Conservation (phyloP, 345 rosid species). For the Psidium guajava region DNA sequence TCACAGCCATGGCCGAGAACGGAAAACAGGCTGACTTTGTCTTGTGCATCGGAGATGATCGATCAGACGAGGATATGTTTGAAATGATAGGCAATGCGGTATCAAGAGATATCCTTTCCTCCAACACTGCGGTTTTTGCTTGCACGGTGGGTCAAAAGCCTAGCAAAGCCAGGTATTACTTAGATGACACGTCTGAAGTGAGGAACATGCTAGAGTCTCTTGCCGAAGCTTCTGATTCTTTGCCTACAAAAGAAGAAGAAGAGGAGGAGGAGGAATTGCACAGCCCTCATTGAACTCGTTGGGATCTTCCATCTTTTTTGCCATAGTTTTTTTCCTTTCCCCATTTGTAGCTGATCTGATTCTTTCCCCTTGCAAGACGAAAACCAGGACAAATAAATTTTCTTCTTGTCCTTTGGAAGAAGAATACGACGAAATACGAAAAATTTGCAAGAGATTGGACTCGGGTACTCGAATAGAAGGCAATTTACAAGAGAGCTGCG, state of each 20-base stretch:
- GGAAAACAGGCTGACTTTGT: conserved; percentile 43
- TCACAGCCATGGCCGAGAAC: conserved; percentile 25
- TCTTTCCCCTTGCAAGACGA: background rate
- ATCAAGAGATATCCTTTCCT: conserved; percentile 14
- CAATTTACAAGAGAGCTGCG: background rate
- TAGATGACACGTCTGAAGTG: conserved; percentile 38
- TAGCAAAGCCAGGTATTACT: conserved; percentile 46
- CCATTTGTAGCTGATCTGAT: background rate
- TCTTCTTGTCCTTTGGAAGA: background rate
- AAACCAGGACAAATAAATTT: background rate
- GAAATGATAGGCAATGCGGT: conserved; percentile 28
- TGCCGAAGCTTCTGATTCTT: conserved; percentile 13
- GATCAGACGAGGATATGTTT: conserved; percentile 62
- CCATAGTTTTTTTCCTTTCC: background rate
- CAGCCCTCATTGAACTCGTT: background rate
- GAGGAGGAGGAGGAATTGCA: background rate
- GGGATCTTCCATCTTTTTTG: background rate
- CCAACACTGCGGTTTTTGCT: conserved; percentile 28
- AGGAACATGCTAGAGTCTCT: conserved; percentile 36
- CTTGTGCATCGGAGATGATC: conserved; percentile 52
- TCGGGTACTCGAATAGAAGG: background rate
- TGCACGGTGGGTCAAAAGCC: conserved; percentile 55
- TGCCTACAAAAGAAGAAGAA: background rate
- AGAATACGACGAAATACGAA: background rate
- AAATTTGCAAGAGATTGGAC: background rate